Conservation (phyloP, 163 green algal genomes). For the Chloroidium sp. region DNA sequence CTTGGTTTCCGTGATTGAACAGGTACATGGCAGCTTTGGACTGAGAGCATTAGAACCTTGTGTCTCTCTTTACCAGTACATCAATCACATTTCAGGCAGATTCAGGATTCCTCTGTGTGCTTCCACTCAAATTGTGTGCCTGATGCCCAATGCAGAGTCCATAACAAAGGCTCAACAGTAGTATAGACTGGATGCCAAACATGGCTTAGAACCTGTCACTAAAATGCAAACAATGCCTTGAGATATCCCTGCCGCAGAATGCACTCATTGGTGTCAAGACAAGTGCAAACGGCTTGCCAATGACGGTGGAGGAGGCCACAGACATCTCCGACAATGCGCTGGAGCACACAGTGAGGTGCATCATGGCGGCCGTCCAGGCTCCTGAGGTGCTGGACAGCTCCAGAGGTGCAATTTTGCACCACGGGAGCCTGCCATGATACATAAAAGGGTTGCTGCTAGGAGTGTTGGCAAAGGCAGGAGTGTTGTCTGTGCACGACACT, state of each 20-base stretch:
- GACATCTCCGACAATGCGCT: slow-evolving; percentile 72
- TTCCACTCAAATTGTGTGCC: no score
- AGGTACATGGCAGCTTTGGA: slow-evolving; percentile 14
- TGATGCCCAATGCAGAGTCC: no score
- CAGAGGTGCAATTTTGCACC: slow-evolving; percentile 14
- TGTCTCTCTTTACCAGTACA: no score
- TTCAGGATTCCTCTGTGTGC: no score
- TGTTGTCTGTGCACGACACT: not conserved
- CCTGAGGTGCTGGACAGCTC: slow-evolving; percentile 61
- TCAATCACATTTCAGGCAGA: no score
- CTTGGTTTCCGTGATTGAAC: slow-evolving; percentile 53
- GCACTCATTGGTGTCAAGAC: slow-evolving; percentile 29
- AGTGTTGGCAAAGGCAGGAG: not conserved
- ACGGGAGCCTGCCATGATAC: not conserved
- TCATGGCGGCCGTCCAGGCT: slow-evolving; percentile 52
- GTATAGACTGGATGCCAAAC: no score
- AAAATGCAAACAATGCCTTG: not conserved
- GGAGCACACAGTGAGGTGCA: slow-evolving; percentile 58
- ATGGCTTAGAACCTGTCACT: no score
- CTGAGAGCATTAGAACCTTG: not conserved
- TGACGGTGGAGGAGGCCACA: slow-evolving; percentile 64
- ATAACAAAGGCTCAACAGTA: no score
- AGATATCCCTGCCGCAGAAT: slow-evolving; percentile 26
- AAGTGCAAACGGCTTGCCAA: slow-evolving; percentile 29
- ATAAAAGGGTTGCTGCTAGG: not conserved